Evolutionary conservation across 305 asterid genomes (phyloP), one percentile per base, ranked within the genome.

Genomic region (Solanum chacoense): DNA sequence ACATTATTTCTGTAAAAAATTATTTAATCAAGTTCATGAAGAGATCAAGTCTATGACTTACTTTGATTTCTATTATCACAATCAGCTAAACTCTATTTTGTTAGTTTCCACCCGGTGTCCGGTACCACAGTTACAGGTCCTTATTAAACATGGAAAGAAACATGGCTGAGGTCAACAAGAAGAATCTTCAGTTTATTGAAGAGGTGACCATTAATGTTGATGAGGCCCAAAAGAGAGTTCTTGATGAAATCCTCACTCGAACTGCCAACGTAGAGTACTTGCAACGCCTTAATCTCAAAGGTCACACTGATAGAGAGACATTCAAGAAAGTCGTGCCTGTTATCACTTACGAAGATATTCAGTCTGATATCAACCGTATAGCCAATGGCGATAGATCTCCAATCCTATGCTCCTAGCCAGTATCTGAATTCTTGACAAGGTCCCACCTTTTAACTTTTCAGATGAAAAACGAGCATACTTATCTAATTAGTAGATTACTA

Each of bases 241-340:
- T 92, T 31, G 69, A 91, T 59, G 92, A 92, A 88, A 92, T 92
- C 89, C 88, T 89, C 77, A 42, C 91, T 1, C 63, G 22, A 11
- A 92, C 91, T 90, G 91, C 91, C 37, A 76, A 90, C 10, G 94
- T 92, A 26, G 94, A 92, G 91, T 92, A 90, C 89, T 79, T 92
- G 22, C 67, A 88, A 40, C 87, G 90, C 16, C 89, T 89, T 79
- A 91, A 89, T 69, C 93, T 92, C 37, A 72, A 83, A 6, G 92
- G 93, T 14, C 91, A 81, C 20, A 88, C 89, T 88, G 91, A 90
- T 36, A 71, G 92, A 69, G 91, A 89, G 22, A 88, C 94, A 18
- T 91, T 91, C 90, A 92, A 90, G 90, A 90, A 89, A 71, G 18
- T 86, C 89, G 87, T 92, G 50, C 94, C 93, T 36, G 92, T 91